Conservation (phyloP, 108 stramenopile genomes). For the Fragilaria radians region DNA sequence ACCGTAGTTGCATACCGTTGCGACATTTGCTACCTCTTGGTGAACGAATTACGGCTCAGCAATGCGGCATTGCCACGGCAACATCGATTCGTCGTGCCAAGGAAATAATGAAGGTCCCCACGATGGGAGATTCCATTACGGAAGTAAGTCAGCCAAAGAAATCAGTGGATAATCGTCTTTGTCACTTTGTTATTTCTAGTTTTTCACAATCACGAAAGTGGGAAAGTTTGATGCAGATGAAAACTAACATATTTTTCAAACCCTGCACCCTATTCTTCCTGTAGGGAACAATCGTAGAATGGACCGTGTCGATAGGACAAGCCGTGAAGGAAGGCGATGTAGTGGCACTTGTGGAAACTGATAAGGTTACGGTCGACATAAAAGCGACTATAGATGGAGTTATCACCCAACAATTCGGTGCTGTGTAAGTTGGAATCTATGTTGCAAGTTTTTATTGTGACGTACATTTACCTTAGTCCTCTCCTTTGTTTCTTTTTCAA, state of each 20-base stretch:
- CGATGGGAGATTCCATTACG: constrained; percentile 79
- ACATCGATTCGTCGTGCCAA: neutral
- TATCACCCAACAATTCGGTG: constrained; percentile 61
- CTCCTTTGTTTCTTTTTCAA: neutral
- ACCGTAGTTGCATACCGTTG: too few relatives aligned
- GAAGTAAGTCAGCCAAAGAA: constrained; percentile 27
- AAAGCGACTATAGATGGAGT: constrained; percentile 79
- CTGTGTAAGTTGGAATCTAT: constrained; percentile 63
- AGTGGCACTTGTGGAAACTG: constrained; percentile 83
- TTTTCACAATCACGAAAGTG: too few relatives aligned
- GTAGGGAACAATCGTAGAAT: constrained; percentile 87
- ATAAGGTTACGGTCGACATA: constrained; percentile 92
- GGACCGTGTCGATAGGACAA: constrained; percentile 68
- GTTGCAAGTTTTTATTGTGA: too few relatives aligned
- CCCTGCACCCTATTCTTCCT: neutral
- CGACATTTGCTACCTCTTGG: too few relatives aligned
- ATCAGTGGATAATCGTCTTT: too few relatives aligned
- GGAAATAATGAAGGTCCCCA: constrained; percentile 47
- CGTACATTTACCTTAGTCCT: too few relatives aligned
- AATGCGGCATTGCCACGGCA: neutral
- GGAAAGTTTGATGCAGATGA: too few relatives aligned
- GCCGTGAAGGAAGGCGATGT: constrained; percentile 77
- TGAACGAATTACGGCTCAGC: too few relatives aligned
- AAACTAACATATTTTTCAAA: neutral
- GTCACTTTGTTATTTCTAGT: neutral